Evolutionary conservation across 2,329 filamentous ascomycete genomes (phyloP).

Genomic region (Trichophyton schoenleinii): DNA sequence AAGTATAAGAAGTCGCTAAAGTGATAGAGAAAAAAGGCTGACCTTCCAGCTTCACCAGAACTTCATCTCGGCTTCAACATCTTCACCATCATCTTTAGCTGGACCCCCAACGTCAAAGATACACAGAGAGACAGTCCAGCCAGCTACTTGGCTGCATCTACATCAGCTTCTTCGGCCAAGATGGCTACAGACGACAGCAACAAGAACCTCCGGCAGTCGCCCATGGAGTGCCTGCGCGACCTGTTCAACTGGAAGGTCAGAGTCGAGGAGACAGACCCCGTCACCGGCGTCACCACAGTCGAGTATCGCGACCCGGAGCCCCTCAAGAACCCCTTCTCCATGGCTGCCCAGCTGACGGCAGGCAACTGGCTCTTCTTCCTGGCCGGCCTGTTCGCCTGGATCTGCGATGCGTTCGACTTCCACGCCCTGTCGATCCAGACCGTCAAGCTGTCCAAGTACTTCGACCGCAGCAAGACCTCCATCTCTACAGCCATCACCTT

Average conservation of each 20-base stretch:
- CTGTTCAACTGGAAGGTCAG: conserved; percentile 65
- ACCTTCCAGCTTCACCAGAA: too few species aligned
- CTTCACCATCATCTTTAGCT: not conserved
- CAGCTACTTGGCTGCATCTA: too few species aligned
- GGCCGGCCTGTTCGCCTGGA: conserved; percentile 64
- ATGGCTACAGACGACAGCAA: not conserved
- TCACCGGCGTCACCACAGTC: conserved; percentile 47
- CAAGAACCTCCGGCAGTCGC: conserved; percentile 35
- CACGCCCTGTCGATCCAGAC: conserved; percentile 51
- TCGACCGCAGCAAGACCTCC: conserved; percentile 43
- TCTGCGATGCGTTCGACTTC: conserved; percentile 52
- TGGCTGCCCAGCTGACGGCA: conserved; percentile 51
- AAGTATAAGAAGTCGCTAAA: not conserved
- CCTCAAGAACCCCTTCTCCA: conserved; percentile 56
- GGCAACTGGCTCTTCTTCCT: conserved; percentile 65
- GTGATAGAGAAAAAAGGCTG: too few species aligned
- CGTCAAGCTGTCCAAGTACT: conserved; percentile 40
- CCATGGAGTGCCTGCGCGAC: conserved; percentile 51
- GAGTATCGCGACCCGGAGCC: conserved; percentile 58
- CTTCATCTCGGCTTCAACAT: not conserved
- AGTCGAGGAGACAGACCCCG: conserved; percentile 52
- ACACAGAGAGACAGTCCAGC: not conserved
- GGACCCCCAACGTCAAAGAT: not conserved
- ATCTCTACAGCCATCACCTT: conserved; percentile 48
- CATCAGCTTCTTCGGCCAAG: not conserved